A percentile compares a stretch with the other conserved stretches of the same genome.
Evolutionary conservation across 2,329 filamentous ascomycete species (phyloP).

Genomic region (Cordyceps javanica): DNA sequence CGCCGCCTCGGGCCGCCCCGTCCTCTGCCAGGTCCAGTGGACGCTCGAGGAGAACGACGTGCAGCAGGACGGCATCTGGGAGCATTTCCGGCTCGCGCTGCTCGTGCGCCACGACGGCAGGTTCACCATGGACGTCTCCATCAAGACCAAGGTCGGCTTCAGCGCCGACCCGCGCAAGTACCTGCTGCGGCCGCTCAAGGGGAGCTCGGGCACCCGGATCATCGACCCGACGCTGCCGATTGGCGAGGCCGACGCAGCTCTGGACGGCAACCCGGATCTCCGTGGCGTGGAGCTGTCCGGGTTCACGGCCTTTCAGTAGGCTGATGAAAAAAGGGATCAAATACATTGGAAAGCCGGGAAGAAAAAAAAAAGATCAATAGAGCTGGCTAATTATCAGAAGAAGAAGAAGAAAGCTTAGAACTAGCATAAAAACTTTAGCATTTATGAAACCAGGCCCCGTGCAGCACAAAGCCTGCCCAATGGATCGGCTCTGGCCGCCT

Average conservation of each 20-base stretch:
- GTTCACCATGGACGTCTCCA: slow-evolving; percentile 1
- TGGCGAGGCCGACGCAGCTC: background rate
- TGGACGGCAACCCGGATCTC: background rate
- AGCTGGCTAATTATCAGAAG: background rate
- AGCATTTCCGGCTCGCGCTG: slow-evolving; percentile 3
- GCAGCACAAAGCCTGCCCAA: slow-evolving; percentile 2
- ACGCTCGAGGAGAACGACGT: slow-evolving; percentile 4
- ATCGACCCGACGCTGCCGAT: background rate
- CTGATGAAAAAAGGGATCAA: background rate
- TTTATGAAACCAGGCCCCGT: slow-evolving; percentile 6
- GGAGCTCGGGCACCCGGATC: background rate
- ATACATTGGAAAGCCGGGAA: no score
- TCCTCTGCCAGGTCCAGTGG: slow-evolving; percentile 2
- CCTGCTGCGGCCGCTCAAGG: background rate
- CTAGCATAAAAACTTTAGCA: background rate
- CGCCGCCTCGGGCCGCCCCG: background rate
- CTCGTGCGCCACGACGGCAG: slow-evolving; percentile 5
- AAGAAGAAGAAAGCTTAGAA: background rate
- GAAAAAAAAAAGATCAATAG: background rate
- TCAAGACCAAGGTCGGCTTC: slow-evolving; percentile 6
- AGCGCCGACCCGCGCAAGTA: slow-evolving; percentile 5
- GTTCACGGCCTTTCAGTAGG: background rate
- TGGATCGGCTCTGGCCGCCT: background rate
- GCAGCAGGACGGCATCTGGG: slow-evolving; percentile 5
- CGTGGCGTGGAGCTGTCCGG: background rate